Conservation (phyloP, 106 monocot genomes). For the Narthecium ossifragum region DNA sequence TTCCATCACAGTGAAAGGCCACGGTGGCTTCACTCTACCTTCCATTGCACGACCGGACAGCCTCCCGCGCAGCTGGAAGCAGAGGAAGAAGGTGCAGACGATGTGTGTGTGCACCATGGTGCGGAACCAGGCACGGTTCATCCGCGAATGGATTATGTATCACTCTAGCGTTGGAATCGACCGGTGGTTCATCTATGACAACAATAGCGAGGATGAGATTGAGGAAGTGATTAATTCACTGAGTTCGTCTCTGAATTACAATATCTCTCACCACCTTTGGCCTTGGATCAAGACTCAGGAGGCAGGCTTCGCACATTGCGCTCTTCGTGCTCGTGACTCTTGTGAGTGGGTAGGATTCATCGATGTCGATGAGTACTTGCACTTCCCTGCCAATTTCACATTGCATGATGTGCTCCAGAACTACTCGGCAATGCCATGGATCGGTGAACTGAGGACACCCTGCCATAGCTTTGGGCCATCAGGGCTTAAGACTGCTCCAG, state of each 20-base stretch:
- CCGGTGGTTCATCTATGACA: slow-evolving; percentile 92
- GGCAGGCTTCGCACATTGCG: slow-evolving; percentile 94
- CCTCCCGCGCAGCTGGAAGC: slow-evolving; percentile 7
- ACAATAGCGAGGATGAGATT: slow-evolving; percentile 83
- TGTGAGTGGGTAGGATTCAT: slow-evolving; percentile 96
- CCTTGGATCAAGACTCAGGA: slow-evolving; percentile 97
- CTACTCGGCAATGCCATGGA: slow-evolving; percentile 36
- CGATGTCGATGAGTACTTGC: slow-evolving; percentile 93
- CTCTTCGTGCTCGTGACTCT: slow-evolving; percentile 46
- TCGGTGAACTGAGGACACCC: slow-evolving; percentile 65
- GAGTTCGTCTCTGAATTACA: slow-evolving; percentile 10
- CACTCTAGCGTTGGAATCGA: slow-evolving; percentile 68
- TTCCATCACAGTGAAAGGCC: slow-evolving; percentile 49
- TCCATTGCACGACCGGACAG: slow-evolving; percentile 49
- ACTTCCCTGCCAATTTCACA: slow-evolving; percentile 39
- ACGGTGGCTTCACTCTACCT: slow-evolving; percentile 41
- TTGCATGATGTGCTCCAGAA: slow-evolving; percentile 54
- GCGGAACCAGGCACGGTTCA: slow-evolving; percentile 87
- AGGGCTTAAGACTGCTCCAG: slow-evolving; percentile 37
- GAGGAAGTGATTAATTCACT: slow-evolving; percentile 31
- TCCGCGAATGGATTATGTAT: slow-evolving; percentile 82
- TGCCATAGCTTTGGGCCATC: slow-evolving; percentile 98
- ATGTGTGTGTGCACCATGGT: slow-evolving; percentile 99
- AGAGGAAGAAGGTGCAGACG: slow-evolving; percentile 23
- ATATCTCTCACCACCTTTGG: slow-evolving; percentile 57